phyloP scores from a whole-genome alignment of 106 monocot genomes.

The Dendrobium nobile region DNA sequence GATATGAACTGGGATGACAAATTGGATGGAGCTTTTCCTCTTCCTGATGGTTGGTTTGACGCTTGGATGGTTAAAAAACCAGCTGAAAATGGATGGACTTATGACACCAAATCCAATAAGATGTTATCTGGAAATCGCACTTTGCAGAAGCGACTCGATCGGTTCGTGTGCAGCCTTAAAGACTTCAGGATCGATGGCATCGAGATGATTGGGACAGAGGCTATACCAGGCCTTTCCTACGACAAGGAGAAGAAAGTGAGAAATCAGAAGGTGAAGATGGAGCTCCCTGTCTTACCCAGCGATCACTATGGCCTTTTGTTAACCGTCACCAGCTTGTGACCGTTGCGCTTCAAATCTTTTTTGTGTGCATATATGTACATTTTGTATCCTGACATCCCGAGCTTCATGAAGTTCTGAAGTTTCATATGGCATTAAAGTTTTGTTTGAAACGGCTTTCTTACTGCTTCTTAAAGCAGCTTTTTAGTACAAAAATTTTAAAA shows the following conservation, averaged over 20 bases:
- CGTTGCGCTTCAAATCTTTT: background rate
- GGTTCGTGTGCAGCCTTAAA: conserved; percentile 48
- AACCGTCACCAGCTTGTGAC: conserved; percentile 13
- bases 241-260: conserved; percentile 49
- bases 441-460: no score
- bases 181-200: conserved; percentile 57
- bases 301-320: conserved; percentile 53
- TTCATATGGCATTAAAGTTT: no score
- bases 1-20: conserved; percentile 89
- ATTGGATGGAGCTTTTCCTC: conserved; percentile 50
- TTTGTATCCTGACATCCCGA: no score
- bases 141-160: conserved; percentile 74
- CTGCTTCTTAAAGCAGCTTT: no score
- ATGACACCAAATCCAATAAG: conserved; percentile 57
- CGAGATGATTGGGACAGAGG: conserved; percentile 75
- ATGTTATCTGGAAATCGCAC: conserved; percentile 44
- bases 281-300: conserved; percentile 56
- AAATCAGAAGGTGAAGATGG: conserved; percentile 21
- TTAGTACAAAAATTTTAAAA: no score
- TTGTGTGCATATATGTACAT: no score
- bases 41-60: conserved; percentile 46
- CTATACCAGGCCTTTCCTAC: conserved; percentile 45
- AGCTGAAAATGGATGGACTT: conserved; percentile 56
- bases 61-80: conserved; percentile 40
- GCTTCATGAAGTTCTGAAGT: no score